A percentile compares a stretch with the other conserved stretches of the same genome.
Conservation (phyloP, 2,329 filamentous ascomycete species). For the Knoxdaviesia capensis region DNA sequence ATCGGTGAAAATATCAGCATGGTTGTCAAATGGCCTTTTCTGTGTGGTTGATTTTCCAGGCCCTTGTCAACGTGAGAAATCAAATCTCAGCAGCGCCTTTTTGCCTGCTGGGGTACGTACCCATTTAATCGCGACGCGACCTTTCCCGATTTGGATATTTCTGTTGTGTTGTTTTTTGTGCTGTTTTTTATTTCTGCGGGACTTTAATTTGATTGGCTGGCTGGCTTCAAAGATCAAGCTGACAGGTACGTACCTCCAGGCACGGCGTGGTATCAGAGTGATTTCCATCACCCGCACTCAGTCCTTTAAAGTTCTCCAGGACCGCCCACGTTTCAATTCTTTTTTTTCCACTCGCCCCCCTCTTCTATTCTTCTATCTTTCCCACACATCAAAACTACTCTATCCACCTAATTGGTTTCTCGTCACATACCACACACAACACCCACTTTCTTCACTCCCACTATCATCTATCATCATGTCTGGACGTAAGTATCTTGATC, state of each 20-base stretch:
- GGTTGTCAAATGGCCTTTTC: too few relatives aligned
- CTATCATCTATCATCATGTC: conserved; percentile 4
- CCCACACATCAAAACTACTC: background rate
- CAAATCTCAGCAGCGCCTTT: too few relatives aligned
- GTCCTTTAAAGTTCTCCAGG: background rate
- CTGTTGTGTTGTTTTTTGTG: background rate
- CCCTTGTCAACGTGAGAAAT: too few relatives aligned
- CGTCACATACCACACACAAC: background rate
- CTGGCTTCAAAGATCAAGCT: background rate
- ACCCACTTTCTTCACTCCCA: background rate
- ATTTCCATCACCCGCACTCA: background rate
- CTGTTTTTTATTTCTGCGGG: background rate
- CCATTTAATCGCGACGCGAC: too few relatives aligned
- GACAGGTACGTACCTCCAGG: background rate
- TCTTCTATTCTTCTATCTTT: background rate
- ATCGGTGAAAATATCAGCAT: too few relatives aligned
- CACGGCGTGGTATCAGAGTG: too few relatives aligned
- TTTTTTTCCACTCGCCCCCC: background rate
- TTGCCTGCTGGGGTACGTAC: too few relatives aligned
- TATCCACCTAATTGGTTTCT: background rate
- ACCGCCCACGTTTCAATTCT: background rate
- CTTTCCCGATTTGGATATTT: conserved; percentile 2
- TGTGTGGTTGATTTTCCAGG: too few relatives aligned
- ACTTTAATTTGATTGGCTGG: background rate
- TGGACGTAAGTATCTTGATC: conserved; percentile 5